Evolutionary conservation across 768 basidiomycete genomes (phyloP), one percentile per base, ranked within the genome.

Genomic region (Rhizopogon sp.): DNA sequence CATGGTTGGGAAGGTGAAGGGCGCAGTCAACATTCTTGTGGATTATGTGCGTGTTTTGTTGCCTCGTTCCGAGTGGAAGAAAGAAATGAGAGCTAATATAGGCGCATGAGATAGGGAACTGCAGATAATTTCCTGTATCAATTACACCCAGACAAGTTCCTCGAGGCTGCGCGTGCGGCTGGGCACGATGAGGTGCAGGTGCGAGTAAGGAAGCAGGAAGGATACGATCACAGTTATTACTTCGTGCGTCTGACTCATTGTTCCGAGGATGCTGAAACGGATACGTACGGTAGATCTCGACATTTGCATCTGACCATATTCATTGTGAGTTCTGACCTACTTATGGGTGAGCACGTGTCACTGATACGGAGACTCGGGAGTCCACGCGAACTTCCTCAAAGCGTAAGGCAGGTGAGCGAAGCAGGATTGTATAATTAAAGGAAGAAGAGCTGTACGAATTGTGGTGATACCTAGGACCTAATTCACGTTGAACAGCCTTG

Each of bases 221-320:
- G 84, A 28, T 96, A 95, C 64, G 92, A 95, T 63, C 90, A 93
- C 65, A 84, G 85, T 51, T 95, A 95, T 67, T 95, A 86, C 71
- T 97, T 96, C 64, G 93, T 87, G 62, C 77, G 65, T 61, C 77
- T 46, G 39, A 14, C 31, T 14, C 41, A 25, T 43, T 41, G 10
- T 37, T 13, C 14, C 16, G 25, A 46, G 37, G n/a, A 16, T 54
- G 17, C 50, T 58, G 43, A 58, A 41, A 20, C 14, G 20, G 25
- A 39, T 39, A 51, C 16, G 55, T 39, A 51, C 16, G 55, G 31
- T 50, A 93, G 92, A 87, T 97, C 43, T 93, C 93, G 1, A 93
- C 91, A 3, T 96, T 96, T 65, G 87, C 84, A 16, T 76, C 86
- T 10, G 94, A 94, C 61, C 96, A 99, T 64, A 78, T 98, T 59